Evolutionary conservation across 345 rosid genomes (phyloP), one percentile per base, ranked within the genome.

Genomic region (Hypericum androsaemum): DNA sequence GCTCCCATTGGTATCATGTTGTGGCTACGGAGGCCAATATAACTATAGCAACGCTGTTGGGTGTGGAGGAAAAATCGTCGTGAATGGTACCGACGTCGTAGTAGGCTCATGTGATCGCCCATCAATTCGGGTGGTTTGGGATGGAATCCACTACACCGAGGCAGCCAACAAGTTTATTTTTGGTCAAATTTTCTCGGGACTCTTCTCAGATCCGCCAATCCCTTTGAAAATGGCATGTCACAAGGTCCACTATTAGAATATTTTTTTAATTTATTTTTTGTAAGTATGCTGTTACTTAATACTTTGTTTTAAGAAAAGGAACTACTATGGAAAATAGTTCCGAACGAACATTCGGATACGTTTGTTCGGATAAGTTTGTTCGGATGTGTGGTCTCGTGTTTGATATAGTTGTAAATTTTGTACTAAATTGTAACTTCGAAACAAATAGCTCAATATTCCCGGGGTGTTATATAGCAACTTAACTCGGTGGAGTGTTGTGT

Each of bases 1-100:
- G 52, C 52, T 37, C 41, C 69, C 74, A 7, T 17, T 63, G 7
- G 56, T 54, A 10, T 17, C 75, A 9, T 70, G 78, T 48, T 70
- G 78, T 6, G 72, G 78, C 10, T 56, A 74, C 46, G 78, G 72
- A 5, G 67, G 69, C 0, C 37, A 56, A 39, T 66, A 69, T 54
- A 69, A 69, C 43, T 69, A 15, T 52, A 73, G 10, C 36, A 0
- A n/a, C 1, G 14, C 12, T 36, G 37, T 28, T 7, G 41, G 41
- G 8, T 60, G 64, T 14, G 57, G 64, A 42, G 51, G 35, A 13
- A 60, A 13, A 6, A 44, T 60, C 12, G 45, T 1, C 7, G 41
- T 41, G 12, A 12, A 60, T 52, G 50, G 56, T 35, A 52, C 40
- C 5, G 51, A 38, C 6, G 42, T 50, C 5, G 50, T 13, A 10